A percentile compares a stretch with the other conserved stretches of the same genome.
Evolutionary conservation across 371 early-diverging fungal species (phyloP).

Genomic region (Apophysomyces elegans): DNA sequence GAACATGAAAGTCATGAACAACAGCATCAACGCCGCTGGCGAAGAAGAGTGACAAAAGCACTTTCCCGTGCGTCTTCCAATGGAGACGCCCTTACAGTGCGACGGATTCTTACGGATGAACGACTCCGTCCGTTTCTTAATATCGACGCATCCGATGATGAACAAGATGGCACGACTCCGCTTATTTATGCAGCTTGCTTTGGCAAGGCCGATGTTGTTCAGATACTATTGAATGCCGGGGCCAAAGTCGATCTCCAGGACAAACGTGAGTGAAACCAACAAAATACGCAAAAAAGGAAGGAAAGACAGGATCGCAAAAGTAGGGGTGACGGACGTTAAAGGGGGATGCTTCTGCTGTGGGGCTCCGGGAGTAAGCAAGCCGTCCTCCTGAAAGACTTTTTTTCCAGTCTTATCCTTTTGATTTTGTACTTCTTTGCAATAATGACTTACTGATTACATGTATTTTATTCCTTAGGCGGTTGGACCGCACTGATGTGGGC

Average conservation of each 20-base stretch:
- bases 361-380: constrained; percentile 7
- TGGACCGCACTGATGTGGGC: constrained; percentile 98
- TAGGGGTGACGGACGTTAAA: constrained; percentile 14
- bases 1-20: constrained; percentile 15
- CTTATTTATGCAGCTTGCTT: constrained; percentile 86
- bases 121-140: constrained; percentile 64
- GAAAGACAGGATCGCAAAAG: constrained; percentile 1
- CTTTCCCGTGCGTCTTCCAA: constrained; percentile 70
- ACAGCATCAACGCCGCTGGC: constrained; percentile 25
- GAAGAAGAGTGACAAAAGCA: constrained; percentile 31
- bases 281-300: constrained; percentile 4
- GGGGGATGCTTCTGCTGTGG: constrained; percentile 11
- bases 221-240: constrained; percentile 68
- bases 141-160: constrained; percentile 73
- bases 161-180: constrained; percentile 71
- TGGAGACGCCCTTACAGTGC: constrained; percentile 92
- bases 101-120: constrained; percentile 60
- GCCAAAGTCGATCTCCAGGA: constrained; percentile 76
- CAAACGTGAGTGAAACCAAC: constrained; percentile 55
- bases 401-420: background rate
- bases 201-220: constrained; percentile 70
- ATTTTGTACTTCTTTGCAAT: background rate
- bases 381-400: constrained; percentile 5
- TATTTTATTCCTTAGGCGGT: constrained; percentile 59
- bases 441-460: background rate